Percentiles rank a stretch among this genome's conserved stretches.
Conservation (phyloP, 331 rosid species). For the Quercus phellos region DNA sequence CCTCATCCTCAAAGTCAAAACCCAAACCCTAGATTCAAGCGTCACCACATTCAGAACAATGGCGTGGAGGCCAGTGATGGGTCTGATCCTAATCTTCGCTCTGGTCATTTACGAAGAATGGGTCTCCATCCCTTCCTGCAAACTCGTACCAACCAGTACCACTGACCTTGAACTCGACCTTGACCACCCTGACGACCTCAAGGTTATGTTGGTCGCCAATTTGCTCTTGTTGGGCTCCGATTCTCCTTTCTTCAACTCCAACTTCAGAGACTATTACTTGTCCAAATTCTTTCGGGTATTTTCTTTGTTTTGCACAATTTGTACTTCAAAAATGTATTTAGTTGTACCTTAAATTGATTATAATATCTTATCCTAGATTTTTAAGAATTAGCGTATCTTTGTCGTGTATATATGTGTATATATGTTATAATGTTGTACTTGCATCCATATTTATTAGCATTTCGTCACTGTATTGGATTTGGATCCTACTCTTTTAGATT, state of each 20-base stretch:
- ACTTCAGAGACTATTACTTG: slow-evolving; percentile 46
- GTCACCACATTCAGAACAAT: neutral
- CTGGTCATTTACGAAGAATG: slow-evolving; percentile 43
- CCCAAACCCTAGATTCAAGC: slow-evolving; percentile 1
- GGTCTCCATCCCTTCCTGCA: slow-evolving; percentile 59
- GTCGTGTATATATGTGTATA: too few species aligned
- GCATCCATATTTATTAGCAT: too few species aligned
- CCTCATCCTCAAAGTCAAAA: neutral
- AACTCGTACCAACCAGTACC: slow-evolving; percentile 13
- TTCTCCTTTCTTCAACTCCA: slow-evolving; percentile 25
- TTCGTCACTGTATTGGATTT: too few species aligned
- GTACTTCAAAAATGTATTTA: neutral
- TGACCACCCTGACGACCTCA: slow-evolving; percentile 35
- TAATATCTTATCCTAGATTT: too few species aligned
- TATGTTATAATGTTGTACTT: too few species aligned
- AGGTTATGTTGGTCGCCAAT: slow-evolving; percentile 60
- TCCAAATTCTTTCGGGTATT: slow-evolving; percentile 58
- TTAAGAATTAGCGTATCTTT: too few species aligned
- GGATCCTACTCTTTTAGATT: too few species aligned
- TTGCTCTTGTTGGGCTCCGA: slow-evolving; percentile 52
- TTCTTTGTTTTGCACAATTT: neutral
- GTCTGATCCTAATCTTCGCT: slow-evolving; percentile 26
- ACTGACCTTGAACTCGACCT: too few species aligned
- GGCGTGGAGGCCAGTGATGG: slow-evolving; percentile 37
- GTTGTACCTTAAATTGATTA: too few species aligned